Conservation (phyloP, 2,329 filamentous ascomycete species). For the Xylogone sp. region DNA sequence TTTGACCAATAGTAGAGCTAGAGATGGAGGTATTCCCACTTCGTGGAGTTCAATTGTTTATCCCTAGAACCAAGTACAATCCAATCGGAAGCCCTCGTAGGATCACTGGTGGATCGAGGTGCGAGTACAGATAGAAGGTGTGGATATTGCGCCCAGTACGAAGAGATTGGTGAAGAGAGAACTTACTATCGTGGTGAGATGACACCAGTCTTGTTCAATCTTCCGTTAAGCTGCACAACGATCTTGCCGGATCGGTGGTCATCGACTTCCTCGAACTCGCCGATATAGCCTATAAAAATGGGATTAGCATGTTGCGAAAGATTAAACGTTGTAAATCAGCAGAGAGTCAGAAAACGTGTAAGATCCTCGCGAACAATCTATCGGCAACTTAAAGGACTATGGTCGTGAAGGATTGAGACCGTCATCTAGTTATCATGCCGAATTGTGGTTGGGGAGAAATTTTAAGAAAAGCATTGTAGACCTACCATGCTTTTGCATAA, state of each 20-base stretch:
- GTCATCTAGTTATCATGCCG: constrained; percentile 99
- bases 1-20: too few relatives aligned
- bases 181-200: constrained; percentile 99
- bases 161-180: too few relatives aligned
- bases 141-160: too few relatives aligned
- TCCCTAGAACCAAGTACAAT: too few relatives aligned
- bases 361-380: constrained; percentile 89
- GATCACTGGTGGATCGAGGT: too few relatives aligned
- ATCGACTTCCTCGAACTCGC: constrained; percentile 99
- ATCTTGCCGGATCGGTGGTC: constrained; percentile 99
- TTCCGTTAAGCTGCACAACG: constrained; percentile 98
- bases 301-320: constrained; percentile 78
- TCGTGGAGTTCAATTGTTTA: too few relatives aligned
- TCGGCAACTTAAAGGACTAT: constrained; percentile 99
- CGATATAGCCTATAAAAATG: constrained; percentile 77
- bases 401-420: constrained; percentile 81
- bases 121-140: too few relatives aligned
- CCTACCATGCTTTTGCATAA: constrained; percentile 99
- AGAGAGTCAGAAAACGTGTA: constrained; percentile 85
- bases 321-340: constrained; percentile 92
- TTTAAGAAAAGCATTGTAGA: constrained; percentile 28
- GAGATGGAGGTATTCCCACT: too few relatives aligned
- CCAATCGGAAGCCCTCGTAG: too few relatives aligned
- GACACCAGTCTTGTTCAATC: constrained; percentile 98
- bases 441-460: constrained; percentile 41